Evolutionary conservation across 495 filamentous ascomycete genomes (phyloP).

Genomic region (Daldinia childiae): DNA sequence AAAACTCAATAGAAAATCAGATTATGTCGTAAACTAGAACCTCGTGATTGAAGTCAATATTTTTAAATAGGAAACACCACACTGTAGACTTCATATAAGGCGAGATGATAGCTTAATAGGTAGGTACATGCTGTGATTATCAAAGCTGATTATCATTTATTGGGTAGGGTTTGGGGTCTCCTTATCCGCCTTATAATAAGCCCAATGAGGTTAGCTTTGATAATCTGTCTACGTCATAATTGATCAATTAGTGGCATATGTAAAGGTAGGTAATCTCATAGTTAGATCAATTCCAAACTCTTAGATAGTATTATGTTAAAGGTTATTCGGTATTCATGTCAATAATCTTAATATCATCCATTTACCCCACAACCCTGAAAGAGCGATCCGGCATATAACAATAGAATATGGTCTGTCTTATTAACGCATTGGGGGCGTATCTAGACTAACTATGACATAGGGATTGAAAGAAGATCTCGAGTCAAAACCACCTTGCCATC

Average conservation of each 20-base stretch:
- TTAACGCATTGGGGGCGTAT: not conserved
- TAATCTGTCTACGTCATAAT: constrained; percentile 31
- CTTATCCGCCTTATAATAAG: not conserved
- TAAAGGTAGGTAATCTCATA: not conserved
- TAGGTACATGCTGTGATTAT: not conserved
- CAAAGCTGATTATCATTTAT: not conserved
- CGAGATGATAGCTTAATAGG: not conserved
- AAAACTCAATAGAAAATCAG: too few species aligned
- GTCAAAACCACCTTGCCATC: constrained; percentile 84
- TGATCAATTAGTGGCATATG: not conserved
- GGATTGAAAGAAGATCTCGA: constrained; percentile 73
- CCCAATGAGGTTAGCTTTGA: constrained; percentile 29
- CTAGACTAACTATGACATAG: constrained; percentile 29
- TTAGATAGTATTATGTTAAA: not conserved
- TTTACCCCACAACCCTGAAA: not conserved
- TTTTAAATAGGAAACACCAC: too few species aligned
- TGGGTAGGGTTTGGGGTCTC: too few species aligned
- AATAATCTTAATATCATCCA: not conserved
- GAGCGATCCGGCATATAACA: not conserved
- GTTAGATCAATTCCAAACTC: not conserved
- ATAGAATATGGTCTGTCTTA: constrained; percentile 29
- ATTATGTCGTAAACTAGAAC: too few species aligned
- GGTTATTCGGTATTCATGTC: not conserved
- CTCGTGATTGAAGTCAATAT: too few species aligned
- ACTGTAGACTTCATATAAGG: not conserved